Conservation (phyloP, 192 early-diverging fungal species). For the Helicostylum pulchrum region DNA sequence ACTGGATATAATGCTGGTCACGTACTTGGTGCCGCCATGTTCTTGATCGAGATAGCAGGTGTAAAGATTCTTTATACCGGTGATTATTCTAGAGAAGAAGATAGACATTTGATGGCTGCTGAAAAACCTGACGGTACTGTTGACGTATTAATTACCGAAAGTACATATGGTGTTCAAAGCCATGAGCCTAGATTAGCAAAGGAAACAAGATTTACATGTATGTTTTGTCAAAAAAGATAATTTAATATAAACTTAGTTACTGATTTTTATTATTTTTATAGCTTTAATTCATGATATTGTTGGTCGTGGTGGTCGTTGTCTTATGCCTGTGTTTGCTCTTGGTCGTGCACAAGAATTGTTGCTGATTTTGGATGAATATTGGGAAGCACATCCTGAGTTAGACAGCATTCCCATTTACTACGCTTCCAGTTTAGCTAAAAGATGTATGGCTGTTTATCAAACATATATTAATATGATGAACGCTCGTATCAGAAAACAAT, state of each 20-base stretch:
- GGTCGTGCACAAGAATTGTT: constrained; percentile 96
- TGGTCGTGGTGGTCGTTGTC: constrained; percentile 80
- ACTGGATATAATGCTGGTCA: constrained; percentile 97
- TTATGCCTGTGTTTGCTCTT: constrained; percentile 96
- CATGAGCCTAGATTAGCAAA: constrained; percentile 92
- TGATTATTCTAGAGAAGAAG: constrained; percentile 98
- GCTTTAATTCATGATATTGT: constrained; percentile 82
- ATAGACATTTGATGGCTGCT: constrained; percentile 95
- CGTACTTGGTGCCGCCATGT: constrained; percentile 98
- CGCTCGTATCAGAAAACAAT: constrained; percentile 84
- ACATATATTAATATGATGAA: constrained; percentile 99
- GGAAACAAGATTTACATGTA: constrained; percentile 84
- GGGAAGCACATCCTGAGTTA: constrained; percentile 84
- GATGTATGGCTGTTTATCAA: constrained; percentile 95
- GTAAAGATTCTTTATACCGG: constrained; percentile 94
- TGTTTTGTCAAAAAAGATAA: neutral
- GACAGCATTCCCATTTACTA: constrained; percentile 95
- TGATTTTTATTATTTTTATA: constrained; percentile 28
- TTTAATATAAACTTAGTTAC: neutral
- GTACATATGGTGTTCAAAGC: constrained; percentile 95
- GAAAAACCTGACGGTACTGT: constrained; percentile 80
- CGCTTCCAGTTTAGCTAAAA: constrained; percentile 91
- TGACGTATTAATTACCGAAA: constrained; percentile 94
- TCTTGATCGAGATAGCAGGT: constrained; percentile 86
- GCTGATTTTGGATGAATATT: constrained; percentile 96